Percentiles rank a stretch among this genome's conserved stretches.
Evolutionary conservation across 2,329 filamentous ascomycete species (phyloP).

Genomic region (Botrytis byssoidea): DNA sequence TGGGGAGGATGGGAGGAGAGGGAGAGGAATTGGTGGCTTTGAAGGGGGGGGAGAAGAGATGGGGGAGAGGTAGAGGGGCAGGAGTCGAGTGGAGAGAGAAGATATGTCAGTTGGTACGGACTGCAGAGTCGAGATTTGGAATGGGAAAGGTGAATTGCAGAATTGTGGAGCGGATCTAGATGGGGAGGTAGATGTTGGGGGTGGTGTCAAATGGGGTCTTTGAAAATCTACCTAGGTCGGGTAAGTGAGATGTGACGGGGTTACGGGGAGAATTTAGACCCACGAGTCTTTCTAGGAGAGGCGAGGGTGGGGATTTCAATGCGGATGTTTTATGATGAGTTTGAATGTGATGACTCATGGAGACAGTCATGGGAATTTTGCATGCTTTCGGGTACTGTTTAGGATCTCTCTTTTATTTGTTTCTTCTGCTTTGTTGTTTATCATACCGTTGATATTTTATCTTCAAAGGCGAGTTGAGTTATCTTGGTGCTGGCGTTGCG

Average conservation of each 20-base stretch:
- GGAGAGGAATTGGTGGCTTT: not conserved
- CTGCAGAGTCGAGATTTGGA: not conserved
- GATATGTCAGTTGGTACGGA: not conserved
- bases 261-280: not conserved
- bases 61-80: not conserved
- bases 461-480: not conserved
- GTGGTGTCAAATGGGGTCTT: fast-evolving
- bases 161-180: not conserved
- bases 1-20: not conserved
- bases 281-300: too few relatives aligned
- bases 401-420: too few relatives aligned
- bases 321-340: not conserved
- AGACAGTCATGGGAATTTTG: not conserved
- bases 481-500: not conserved
- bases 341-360: not conserved
- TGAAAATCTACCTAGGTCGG: not conserved
- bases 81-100: not conserved
- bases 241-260: not conserved
- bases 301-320: not conserved
- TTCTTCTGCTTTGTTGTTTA: not conserved
- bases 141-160: not conserved
- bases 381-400: not conserved
- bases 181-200: not conserved
- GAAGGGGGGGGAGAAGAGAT: fast-evolving
- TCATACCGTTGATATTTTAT: not conserved